A percentile compares a stretch with the other conserved stretches of the same genome.
These are phyloP conservation scores for Xylariomycetidae sp. DNA, from an alignment of 2,329 filamentous ascomycete species.

Conservation along the genomic window DNA sequence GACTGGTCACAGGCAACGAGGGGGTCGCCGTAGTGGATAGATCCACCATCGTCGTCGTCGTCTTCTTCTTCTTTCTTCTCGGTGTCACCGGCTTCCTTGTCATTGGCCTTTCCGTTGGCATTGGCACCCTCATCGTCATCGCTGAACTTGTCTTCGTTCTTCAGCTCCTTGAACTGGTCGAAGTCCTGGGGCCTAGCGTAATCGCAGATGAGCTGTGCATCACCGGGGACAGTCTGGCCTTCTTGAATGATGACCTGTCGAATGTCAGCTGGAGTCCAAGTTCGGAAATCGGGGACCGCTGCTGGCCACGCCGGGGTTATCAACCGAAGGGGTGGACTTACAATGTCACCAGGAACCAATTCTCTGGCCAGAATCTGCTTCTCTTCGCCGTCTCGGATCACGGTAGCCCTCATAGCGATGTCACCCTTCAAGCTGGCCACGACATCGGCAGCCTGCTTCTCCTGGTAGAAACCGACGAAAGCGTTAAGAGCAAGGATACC, in stretches of 20 bases:
- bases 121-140: slow-evolving; percentile 12
- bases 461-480: slow-evolving; percentile 72
- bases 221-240: slow-evolving; percentile 63
- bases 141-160: slow-evolving; percentile 23
- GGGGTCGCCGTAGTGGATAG: slow-evolving; percentile 55
- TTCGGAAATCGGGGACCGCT: no score
- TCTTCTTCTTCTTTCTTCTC: slow-evolving; percentile 50
- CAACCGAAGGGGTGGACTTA: slow-evolving; percentile 35
- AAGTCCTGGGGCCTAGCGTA: slow-evolving; percentile 58
- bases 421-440: slow-evolving; percentile 71
- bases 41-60: slow-evolving; percentile 45
- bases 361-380: slow-evolving; percentile 67
- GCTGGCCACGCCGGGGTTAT: not conserved
- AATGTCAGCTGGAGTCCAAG: no score
- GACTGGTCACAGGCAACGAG: slow-evolving; percentile 72
- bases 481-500: slow-evolving; percentile 72
- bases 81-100: slow-evolving; percentile 35
- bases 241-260: slow-evolving; percentile 62
- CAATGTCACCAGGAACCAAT: slow-evolving; percentile 70
- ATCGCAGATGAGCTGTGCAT: slow-evolving; percentile 66
- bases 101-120: slow-evolving; percentile 9
- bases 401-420: slow-evolving; percentile 67
- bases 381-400: slow-evolving; percentile 62
- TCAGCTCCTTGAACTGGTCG: slow-evolving; percentile 26
- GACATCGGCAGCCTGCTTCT: slow-evolving; percentile 74